Evolutionary conservation across 768 basidiomycete species (phyloP), one percentile per base, ranked within the genome.

Genomic region (Hemileccinum impolitum): DNA sequence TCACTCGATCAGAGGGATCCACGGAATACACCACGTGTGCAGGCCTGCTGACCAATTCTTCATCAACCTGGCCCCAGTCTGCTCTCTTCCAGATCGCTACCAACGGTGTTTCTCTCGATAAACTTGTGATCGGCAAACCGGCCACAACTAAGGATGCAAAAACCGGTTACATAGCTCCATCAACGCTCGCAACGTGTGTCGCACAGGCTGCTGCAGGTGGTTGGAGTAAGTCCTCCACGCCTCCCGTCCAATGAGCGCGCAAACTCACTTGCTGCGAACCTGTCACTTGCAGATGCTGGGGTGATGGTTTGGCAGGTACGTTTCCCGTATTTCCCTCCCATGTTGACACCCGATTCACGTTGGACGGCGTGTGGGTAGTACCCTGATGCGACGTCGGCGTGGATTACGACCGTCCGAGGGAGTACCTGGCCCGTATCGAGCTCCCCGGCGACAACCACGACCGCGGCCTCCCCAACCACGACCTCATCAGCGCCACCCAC

Each of bases 1-100:
- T 17, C 17, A 36, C 6, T 23, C 23, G 6, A 23, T 23, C 23
- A 85, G 84, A 85, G 74, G 84, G 82, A 36, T 56, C 69, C 17
- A 67, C 66, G 13, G 85, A 85, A 58, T 87, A 86, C 61, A 81
- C 80, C 6, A 82, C 81, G 25, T 87, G 85, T 61, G 43, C 61
- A 18, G 75, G 74, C 34, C 76, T 91, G 25, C 67, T 89, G 40
- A 79, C 70, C 4, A 62, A 74, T 1, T 87, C 84, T 7, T 81
- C 82, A 4, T 71, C 65, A 47, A 63, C 69, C 35, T 88, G 81
- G 80, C 88, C 87, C 8, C 46, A 81, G 34, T 75, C 83, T 0
- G 74, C 85, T 0, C 65, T 75, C 7, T 75, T 80, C 66, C 75
- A 81, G 61, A 80, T 81, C 58, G 60, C 74, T n/a, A 72, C 70